Conservation (phyloP, 192 early-diverging fungal genomes). For the Coemansia sp. region DNA sequence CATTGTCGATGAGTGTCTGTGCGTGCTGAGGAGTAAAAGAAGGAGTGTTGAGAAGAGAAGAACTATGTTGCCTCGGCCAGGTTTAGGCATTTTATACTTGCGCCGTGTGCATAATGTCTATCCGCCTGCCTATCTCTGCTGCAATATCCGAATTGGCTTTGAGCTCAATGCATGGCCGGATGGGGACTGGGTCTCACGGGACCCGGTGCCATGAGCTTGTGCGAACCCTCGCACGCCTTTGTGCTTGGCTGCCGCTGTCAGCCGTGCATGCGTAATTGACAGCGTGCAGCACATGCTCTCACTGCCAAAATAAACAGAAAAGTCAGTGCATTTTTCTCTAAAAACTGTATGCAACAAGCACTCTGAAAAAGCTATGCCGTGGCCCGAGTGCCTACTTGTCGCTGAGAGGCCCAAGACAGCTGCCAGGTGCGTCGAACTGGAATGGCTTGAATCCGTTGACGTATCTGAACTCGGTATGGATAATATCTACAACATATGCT, state of each 20-base stretch:
- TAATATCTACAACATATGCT: conserved; percentile 34
- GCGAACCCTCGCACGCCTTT: not conserved
- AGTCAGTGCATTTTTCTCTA: not conserved
- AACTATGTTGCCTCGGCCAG: not conserved
- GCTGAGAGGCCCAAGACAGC: conserved; percentile 48
- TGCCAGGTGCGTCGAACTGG: conserved; percentile 53
- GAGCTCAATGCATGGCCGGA: not conserved
- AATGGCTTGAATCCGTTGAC: conserved; percentile 53
- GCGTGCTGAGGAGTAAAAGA: not conserved
- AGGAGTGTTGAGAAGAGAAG: not conserved
- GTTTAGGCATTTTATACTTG: conserved; percentile 2
- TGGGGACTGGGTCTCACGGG: not conserved
- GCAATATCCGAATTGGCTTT: not conserved
- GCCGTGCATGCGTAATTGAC: conserved; percentile 1
- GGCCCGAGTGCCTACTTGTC: conserved; percentile 4
- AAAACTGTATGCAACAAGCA: not conserved
- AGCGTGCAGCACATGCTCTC: not conserved
- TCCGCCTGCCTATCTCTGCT: not conserved
- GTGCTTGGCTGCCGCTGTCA: conserved; percentile 1
- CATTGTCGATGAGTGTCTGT: conserved; percentile 18
- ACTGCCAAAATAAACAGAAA: not conserved
- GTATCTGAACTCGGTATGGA: conserved; percentile 50
- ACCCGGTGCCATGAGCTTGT: not conserved
- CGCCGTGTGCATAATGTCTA: no score
- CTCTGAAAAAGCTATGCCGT: not conserved